Base-by-base conservation (phyloP, 345 rosid species). In the Salix koriyanagi region DNA sequence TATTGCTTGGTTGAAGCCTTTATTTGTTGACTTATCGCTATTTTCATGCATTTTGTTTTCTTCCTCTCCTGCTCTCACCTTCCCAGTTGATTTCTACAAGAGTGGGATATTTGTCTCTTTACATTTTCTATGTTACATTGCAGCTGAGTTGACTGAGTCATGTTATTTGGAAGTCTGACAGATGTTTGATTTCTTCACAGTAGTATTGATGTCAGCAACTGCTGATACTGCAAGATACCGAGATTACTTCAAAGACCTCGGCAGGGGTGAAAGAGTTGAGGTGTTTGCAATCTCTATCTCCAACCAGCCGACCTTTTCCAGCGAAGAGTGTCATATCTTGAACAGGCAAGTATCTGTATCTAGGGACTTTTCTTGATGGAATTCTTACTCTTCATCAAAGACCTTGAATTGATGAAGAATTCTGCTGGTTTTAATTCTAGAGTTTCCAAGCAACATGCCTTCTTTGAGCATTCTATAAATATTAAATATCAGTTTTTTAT, bases 171-270 rank as follows among this genome's bases (percentile, higher is more conserved):
- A 42, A 62, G 58, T 67, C 26, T 82, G 44, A 71, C 34, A 44
- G 36, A 34, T 75, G 64, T 32, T 56, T 68, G 54, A 28, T 48
- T 42, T 81, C 56, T 73, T 44, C 90, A 94, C 97, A 92, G 84
- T 94, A 81, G 95, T 94, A 52, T 85, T 94, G 86, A 94, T 94
- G 98, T 94, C 98, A 82, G 98, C 98, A 77, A 94, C 98, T 75
- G 97, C 97, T 79, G 97, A 94, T 85, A 91, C 89, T 77, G 70
- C 84, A 79, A 88, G 92, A 83, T 94, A 94, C 79, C 85, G 75
- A 83, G 95, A 92, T 83, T 94, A 90, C 86, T 94, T 94, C 81
- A 92, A 86, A 81, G 92, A 94, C 79, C 89, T 94, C 42, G 95
- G 89, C 71, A 88, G 97, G 85, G 94, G 86, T 79, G 98, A 94